Conservation (phyloP, 106 monocot species). For the Platanthera guangdongensis region DNA sequence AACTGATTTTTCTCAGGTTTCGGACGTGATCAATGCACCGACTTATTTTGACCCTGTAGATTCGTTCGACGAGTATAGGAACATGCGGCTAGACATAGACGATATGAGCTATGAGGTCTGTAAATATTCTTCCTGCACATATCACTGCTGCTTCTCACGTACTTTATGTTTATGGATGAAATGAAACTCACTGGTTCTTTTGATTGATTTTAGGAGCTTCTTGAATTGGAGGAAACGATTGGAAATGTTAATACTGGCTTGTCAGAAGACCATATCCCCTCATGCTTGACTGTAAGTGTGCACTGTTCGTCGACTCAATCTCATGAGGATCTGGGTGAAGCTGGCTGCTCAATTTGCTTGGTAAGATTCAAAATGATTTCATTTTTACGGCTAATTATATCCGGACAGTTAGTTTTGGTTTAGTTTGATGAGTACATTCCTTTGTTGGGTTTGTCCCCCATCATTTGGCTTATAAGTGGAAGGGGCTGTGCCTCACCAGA, state of each 20-base stretch:
- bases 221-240: slow-evolving; percentile 69
- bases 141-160: background rate
- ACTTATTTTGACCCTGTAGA: slow-evolving; percentile 17
- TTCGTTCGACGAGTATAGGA: slow-evolving; percentile 38
- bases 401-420: background rate
- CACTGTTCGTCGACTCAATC: slow-evolving; percentile 8
- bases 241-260: slow-evolving; percentile 59
- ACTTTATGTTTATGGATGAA: background rate
- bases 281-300: slow-evolving; percentile 25
- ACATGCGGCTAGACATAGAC: slow-evolving; percentile 61
- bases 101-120: slow-evolving; percentile 67
- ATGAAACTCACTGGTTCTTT: background rate
- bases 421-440: background rate
- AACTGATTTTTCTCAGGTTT: slow-evolving; percentile 15
- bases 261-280: slow-evolving; percentile 31
- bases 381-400: background rate
- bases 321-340: slow-evolving; percentile 7
- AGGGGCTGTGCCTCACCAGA: background rate
- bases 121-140: background rate
- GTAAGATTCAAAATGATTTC: slow-evolving; percentile 16
- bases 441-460: background rate
- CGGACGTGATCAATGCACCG: slow-evolving; percentile 12
- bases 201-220: slow-evolving; percentile 43
- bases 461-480: background rate
- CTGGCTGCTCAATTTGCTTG: slow-evolving; percentile 52